Conservation (phyloP, 306 rosid species). For the Gynostemma pentaphyllum region DNA sequence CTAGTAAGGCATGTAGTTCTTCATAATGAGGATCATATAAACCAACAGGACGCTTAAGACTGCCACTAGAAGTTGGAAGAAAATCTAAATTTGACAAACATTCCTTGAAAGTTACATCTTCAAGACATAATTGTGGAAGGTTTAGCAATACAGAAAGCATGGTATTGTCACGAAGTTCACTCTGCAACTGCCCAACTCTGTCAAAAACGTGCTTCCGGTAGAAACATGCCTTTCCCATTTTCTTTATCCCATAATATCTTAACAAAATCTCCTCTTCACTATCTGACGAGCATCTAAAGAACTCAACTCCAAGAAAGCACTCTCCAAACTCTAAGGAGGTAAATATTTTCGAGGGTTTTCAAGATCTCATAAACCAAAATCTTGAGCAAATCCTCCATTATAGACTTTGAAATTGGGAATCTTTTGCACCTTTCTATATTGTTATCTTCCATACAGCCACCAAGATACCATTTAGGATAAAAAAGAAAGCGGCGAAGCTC, state of each 20-base stretch:
- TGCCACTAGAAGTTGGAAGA: conserved; percentile 50
- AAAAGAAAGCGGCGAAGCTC: conserved; percentile 76
- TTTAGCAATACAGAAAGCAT: conserved; percentile 67
- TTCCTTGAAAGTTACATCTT: conserved; percentile 61
- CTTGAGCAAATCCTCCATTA: conserved; percentile 37
- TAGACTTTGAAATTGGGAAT: conserved; percentile 66
- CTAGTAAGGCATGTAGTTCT: conserved; percentile 71
- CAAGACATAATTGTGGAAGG: conserved; percentile 69
- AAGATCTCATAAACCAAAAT: conserved; percentile 54
- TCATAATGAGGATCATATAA: conserved; percentile 85
- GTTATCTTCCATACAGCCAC: conserved; percentile 44
- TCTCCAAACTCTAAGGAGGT: conserved; percentile 61
- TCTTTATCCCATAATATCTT: conserved; percentile 65
- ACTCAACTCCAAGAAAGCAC: conserved; percentile 61
- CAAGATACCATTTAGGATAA: conserved; percentile 85
- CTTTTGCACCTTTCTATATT: conserved; percentile 48
- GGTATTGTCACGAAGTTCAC: conserved; percentile 67
- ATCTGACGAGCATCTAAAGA: conserved; percentile 49
- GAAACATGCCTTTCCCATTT: conserved; percentile 79
- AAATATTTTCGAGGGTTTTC: conserved; percentile 69
- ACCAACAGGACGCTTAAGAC: conserved; percentile 56
- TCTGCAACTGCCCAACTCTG: conserved; percentile 59
- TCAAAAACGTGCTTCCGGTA: conserved; percentile 50
- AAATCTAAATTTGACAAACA: conserved; percentile 60
- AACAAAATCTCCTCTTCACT: conserved; percentile 61